Base-by-base conservation (phyloP, 2,329 filamentous ascomycete species). In the Colletotrichum spinosum region DNA sequence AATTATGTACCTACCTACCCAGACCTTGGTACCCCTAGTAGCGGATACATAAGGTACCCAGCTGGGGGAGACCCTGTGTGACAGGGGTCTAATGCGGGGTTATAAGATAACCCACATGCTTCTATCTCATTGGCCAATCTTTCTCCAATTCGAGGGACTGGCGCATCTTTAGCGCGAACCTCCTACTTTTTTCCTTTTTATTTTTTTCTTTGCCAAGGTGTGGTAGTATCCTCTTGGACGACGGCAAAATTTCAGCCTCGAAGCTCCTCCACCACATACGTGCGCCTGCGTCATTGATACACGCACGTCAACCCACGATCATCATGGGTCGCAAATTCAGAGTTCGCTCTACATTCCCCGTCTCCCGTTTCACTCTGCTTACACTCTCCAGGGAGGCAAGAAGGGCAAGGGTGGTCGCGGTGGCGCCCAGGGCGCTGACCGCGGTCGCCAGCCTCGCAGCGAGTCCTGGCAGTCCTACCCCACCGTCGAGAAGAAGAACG, bases 401-500 rank as follows among this genome's bases (percentile, higher is more conserved):
- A 67, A 58, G 51, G 65, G 60, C 51, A 65, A 65, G 62, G 58
- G 57, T 15, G 39, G 62, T 11, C 41, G 65, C 45, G 60, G 59
- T 44, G 55, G 46, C 42, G 42, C 49, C 8, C 38, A 45, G 25
- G 56, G 59, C 38, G 63, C 46, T 39, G 60, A 64, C 38, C 60
- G 65, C 51, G 65, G 55, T 33, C 54, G 61, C n/a, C 64, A 65
- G 58, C 67, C 60, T 54, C 67, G 67, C 46, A 65, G 54, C 58
- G 60, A 68, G 35, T 66, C 56, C 37, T 68, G 68, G 66, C 57
- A 59, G 55, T 57, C 62, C 11, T 90, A 88, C 75, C 80, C 85
- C 15, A 85, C 90, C 44, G 84, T 97, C 59, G 80, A 84, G 71
- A 96, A 94, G 82, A 82, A 89, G 72, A 97, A 99, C 79, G 90